These are phyloP conservation scores for Leucoagaricus sp. DNA, from an alignment of 1,284 basidiomycete species.

Conservation along the genomic window DNA sequence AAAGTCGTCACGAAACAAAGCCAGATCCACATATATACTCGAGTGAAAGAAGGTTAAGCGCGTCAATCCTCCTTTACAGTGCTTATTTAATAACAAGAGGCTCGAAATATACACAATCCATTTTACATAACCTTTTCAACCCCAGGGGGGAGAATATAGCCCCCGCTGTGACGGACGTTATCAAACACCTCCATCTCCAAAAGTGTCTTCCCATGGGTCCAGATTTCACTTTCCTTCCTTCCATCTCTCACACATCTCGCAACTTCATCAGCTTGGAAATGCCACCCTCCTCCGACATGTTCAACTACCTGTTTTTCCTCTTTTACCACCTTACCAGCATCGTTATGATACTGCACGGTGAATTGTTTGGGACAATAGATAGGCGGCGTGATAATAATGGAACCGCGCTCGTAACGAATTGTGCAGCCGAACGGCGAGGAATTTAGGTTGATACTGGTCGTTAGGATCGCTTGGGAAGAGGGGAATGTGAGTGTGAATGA, in stretches of 20 bases:
- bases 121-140: slow-evolving; percentile 38
- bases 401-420: slow-evolving; percentile 70
- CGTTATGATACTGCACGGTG: slow-evolving; percentile 62
- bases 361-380: slow-evolving; percentile 67
- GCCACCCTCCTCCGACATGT: slow-evolving; percentile 65
- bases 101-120: too few species aligned
- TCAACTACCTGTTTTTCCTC: slow-evolving; percentile 59
- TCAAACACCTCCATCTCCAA: slow-evolving; percentile 83
- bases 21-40: too few species aligned
- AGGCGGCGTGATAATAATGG: slow-evolving; percentile 60
- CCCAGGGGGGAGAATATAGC: slow-evolving; percentile 39
- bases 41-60: too few species aligned
- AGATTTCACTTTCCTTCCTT: slow-evolving; percentile 71
- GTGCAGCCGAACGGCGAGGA: slow-evolving; percentile 48
- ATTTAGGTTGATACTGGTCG: slow-evolving; percentile 59
- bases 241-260: slow-evolving; percentile 78
- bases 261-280: slow-evolving; percentile 84
- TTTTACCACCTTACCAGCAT: slow-evolving; percentile 45
- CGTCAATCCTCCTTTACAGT: too few species aligned
- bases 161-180: slow-evolving; percentile 54
- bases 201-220: slow-evolving; percentile 77
- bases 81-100: too few species aligned
- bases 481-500: slow-evolving; percentile 77
- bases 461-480: slow-evolving; percentile 67
- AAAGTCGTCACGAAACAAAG: too few species aligned